Percentiles rank a stretch among this genome's conserved stretches.
phyloP scores from a whole-genome alignment of 371 early-diverging fungal species.

The Mortierella sp. region DNA sequence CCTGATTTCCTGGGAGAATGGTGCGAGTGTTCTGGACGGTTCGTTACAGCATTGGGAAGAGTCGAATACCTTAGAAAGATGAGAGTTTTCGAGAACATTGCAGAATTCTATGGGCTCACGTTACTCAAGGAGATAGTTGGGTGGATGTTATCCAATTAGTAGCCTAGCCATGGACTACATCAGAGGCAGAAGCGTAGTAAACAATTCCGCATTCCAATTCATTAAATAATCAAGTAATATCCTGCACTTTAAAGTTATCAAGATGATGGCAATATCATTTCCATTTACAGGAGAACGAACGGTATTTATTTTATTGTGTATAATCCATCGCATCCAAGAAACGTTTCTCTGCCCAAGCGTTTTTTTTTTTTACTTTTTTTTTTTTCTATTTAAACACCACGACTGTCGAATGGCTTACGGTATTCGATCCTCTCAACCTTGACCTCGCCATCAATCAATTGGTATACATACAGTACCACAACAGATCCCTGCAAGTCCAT shows the following conservation, averaged over 20 bases:
- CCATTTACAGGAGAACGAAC: neutral
- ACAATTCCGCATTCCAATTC: neutral
- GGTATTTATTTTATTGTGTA: too few species aligned
- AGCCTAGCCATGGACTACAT: too few species aligned
- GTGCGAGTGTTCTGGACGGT: slow-evolving; percentile 74
- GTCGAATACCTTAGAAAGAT: slow-evolving; percentile 65
- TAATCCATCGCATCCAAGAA: neutral
- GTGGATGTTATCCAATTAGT: slow-evolving; percentile 58
- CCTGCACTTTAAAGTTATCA: too few species aligned
- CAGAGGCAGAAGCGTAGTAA: neutral
- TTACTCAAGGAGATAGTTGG: slow-evolving; percentile 69
- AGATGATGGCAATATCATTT: too few species aligned
- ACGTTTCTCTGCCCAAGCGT: neutral
- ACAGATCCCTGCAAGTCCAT: slow-evolving; percentile 90
- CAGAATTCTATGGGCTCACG: slow-evolving; percentile 67
- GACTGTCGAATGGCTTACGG: slow-evolving; percentile 66
- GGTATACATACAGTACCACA: slow-evolving; percentile 92
- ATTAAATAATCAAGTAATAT: too few species aligned
- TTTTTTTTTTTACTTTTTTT: neutral
- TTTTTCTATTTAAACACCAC: slow-evolving; percentile 19
- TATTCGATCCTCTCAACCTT: slow-evolving; percentile 94
- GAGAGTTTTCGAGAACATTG: slow-evolving; percentile 74
- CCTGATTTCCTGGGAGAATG: slow-evolving; percentile 76
- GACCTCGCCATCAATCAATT: slow-evolving; percentile 90
- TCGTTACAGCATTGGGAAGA: slow-evolving; percentile 63